Percentiles rank a stretch among this genome's conserved stretches.
These are phyloP conservation scores for Cytospora piceae DNA, from an alignment of 2,329 filamentous ascomycete genomes.

Conservation along the genomic window DNA sequence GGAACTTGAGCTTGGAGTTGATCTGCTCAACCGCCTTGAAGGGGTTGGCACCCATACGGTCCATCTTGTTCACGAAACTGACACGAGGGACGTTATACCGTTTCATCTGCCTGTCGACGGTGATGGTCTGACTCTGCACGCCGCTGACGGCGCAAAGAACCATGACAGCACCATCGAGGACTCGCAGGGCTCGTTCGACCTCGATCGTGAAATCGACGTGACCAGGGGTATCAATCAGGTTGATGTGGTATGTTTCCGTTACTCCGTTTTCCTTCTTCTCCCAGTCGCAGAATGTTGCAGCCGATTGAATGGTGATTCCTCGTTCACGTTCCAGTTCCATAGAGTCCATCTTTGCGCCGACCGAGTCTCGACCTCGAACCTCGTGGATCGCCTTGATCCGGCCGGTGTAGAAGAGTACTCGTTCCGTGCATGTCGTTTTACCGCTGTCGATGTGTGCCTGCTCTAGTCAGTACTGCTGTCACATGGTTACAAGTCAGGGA, in stretches of 20 bases:
- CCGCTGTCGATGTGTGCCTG: conserved; percentile 97
- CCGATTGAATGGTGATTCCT: conserved; percentile 98
- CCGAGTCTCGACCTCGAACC: conserved; percentile 89
- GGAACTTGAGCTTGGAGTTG: conserved; percentile 91
- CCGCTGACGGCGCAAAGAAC: conserved; percentile 97
- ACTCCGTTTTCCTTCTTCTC: conserved; percentile 80
- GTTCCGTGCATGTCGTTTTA: conserved; percentile 95
- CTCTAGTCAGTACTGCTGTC: conserved; percentile 24
- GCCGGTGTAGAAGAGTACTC: conserved; percentile 97
- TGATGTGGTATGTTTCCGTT: conserved; percentile 94
- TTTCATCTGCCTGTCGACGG: conserved; percentile 97
- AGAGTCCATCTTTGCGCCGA: conserved; percentile 99
- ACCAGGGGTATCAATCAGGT: conserved; percentile 96
- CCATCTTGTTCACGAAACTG: conserved; percentile 99
- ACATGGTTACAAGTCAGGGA: fast-evolving
- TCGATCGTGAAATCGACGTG: conserved; percentile 99
- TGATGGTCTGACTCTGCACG: conserved; percentile 97
- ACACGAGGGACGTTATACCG: conserved; percentile 95
- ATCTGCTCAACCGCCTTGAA: conserved; percentile 98
- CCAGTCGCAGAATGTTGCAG: conserved; percentile 98
- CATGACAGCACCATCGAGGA: conserved; percentile 97
- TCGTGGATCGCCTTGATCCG: conserved; percentile 97
- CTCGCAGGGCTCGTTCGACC: conserved; percentile 91
- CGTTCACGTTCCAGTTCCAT: conserved; percentile 99
- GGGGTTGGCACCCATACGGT: conserved; percentile 96